Percentiles rank a stretch among this genome's conserved stretches.
These are phyloP conservation scores for Fusarium falciforme DNA, from an alignment of 2,329 filamentous ascomycete species.

Conservation along the genomic window DNA sequence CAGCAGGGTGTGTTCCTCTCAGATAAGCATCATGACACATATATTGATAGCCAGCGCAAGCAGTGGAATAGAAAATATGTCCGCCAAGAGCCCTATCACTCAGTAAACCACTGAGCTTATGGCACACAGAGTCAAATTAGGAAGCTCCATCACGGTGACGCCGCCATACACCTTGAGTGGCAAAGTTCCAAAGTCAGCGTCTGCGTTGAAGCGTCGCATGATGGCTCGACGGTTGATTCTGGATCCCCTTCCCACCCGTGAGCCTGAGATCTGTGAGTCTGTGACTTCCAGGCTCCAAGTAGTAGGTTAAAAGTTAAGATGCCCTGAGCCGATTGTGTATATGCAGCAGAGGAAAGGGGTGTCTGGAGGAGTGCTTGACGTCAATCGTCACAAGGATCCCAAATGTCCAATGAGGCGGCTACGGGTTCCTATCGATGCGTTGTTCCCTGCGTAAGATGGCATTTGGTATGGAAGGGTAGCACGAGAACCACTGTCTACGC, in stretches of 20 bases:
- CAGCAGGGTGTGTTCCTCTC: not conserved
- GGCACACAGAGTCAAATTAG: not conserved
- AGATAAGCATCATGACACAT: not conserved
- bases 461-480: no score
- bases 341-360: not conserved
- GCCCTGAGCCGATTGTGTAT: not conserved
- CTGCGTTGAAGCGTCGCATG: not conserved
- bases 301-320: not conserved
- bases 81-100: not conserved
- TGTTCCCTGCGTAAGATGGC: no score
- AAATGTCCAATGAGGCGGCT: no score
- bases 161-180: not conserved
- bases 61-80: not conserved
- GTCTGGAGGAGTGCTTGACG: not conserved
- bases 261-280: not conserved
- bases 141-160: not conserved
- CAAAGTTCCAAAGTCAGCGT: not conserved
- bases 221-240: no score
- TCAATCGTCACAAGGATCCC: not conserved
- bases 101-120: not conserved
- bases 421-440: no score
- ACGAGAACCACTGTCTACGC: no score
- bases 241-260: no score
- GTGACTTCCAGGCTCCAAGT: not conserved
- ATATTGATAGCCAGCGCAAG: not conserved